Evolutionary conservation across 805 yeast genomes (phyloP).

Genomic region (Metschnikowia henanensis): DNA sequence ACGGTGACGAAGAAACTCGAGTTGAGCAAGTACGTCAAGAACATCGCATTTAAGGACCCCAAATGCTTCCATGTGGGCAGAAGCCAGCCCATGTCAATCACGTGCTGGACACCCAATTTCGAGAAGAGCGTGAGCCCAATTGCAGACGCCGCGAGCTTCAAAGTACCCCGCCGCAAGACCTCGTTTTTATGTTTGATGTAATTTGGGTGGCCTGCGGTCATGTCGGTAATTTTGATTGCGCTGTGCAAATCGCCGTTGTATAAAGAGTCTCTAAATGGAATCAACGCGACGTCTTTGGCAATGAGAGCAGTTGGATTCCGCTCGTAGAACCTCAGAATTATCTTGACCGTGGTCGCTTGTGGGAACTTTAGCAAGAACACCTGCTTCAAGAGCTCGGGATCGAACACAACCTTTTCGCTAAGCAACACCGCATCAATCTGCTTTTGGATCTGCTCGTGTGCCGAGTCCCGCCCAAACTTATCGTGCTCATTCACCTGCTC

Average conservation of each 20-base stretch:
- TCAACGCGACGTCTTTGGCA: slow-evolving; percentile 45
- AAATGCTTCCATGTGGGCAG: slow-evolving; percentile 38
- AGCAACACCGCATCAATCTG: slow-evolving; percentile 24
- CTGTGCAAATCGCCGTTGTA: slow-evolving; percentile 56
- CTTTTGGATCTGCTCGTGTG: slow-evolving; percentile 21
- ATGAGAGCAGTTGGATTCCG: slow-evolving; percentile 30
- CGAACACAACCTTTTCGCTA: slow-evolving; percentile 22
- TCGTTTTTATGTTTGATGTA: slow-evolving; percentile 40
- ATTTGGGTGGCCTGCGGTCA: slow-evolving; percentile 57
- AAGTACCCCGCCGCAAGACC: slow-evolving; percentile 29
- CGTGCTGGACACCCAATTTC: slow-evolving; percentile 41
- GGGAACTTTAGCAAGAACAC: slow-evolving; percentile 37
- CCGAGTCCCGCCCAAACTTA: slow-evolving; percentile 25
- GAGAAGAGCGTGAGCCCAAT: slow-evolving; percentile 35
- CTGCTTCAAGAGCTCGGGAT: slow-evolving; percentile 25
- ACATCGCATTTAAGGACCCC: slow-evolving; percentile 48
- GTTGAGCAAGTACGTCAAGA: slow-evolving; percentile 40
- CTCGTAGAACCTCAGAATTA: slow-evolving; percentile 27
- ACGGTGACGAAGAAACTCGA: slow-evolving; percentile 41
- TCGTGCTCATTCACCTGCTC: slow-evolving; percentile 19
- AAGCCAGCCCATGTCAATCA: slow-evolving; percentile 40
- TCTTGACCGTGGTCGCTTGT: slow-evolving; percentile 25
- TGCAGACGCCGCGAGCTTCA: slow-evolving; percentile 32
- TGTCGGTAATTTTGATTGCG: slow-evolving; percentile 58
- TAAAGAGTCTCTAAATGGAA: slow-evolving; percentile 63